phyloP scores from a whole-genome alignment of 495 filamentous ascomycete species.

The Aspergillus cristatus region DNA sequence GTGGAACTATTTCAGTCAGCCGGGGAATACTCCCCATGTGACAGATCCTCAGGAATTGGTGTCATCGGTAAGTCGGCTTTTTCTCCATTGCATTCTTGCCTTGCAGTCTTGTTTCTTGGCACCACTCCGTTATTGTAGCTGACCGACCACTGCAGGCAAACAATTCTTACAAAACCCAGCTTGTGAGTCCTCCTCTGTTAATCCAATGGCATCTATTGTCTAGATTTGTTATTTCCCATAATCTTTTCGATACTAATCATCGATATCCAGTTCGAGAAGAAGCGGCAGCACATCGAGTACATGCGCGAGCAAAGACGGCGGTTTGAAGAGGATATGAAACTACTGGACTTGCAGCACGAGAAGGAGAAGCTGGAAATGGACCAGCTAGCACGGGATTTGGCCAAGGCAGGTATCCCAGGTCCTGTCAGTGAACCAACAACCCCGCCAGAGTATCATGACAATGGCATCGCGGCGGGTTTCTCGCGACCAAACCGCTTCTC shows the following conservation, averaged over 20 bases:
- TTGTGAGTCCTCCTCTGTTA: slow-evolving; percentile 22
- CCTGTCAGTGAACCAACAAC: slow-evolving; percentile 91
- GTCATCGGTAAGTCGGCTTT: slow-evolving; percentile 49
- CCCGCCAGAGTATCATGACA: slow-evolving; percentile 85
- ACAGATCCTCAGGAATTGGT: slow-evolving; percentile 50
- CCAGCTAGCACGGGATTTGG: slow-evolving; percentile 69
- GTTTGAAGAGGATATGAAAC: slow-evolving; percentile 81
- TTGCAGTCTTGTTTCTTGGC: slow-evolving; percentile 4
- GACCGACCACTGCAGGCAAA: slow-evolving; percentile 9
- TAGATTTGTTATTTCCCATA: too few species aligned
- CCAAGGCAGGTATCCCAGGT: slow-evolving; percentile 49
- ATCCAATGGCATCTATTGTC: too few species aligned
- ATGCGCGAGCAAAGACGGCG: slow-evolving; percentile 76
- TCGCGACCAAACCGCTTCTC: slow-evolving; percentile 76
- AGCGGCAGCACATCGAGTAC: slow-evolving; percentile 75
- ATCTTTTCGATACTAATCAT: slow-evolving; percentile 20
- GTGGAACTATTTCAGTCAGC: slow-evolving; percentile 61
- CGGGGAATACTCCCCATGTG: slow-evolving; percentile 28
- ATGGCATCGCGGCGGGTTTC: slow-evolving; percentile 60
- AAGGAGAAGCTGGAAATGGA: slow-evolving; percentile 73
- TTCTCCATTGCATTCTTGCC: too few species aligned
- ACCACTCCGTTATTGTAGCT: neutral
- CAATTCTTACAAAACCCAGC: slow-evolving; percentile 31
- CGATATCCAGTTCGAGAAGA: slow-evolving; percentile 87
- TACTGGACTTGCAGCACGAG: slow-evolving; percentile 72